These are phyloP conservation scores for Clitoria ternatea DNA, from an alignment of 306 rosid genomes.

Conservation along the genomic window DNA sequence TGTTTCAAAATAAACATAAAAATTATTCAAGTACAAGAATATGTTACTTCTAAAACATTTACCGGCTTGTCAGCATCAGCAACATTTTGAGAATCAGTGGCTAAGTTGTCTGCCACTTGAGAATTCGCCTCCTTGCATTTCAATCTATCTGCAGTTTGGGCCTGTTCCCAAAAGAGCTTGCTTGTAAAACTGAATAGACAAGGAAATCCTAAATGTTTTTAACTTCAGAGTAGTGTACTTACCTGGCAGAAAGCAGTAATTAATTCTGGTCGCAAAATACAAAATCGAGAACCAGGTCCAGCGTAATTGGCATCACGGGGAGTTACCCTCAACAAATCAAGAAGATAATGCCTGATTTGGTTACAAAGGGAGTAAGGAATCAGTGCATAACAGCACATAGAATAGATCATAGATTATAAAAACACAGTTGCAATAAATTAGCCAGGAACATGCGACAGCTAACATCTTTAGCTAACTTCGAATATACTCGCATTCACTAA, in stretches of 20 bases:
- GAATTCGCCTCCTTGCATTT: conserved; percentile 44
- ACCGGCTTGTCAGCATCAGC: conserved; percentile 40
- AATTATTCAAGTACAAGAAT: conserved; percentile 10
- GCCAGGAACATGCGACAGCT: background rate
- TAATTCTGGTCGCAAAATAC: conserved; percentile 85
- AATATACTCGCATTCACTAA: background rate
- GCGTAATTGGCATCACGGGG: conserved; percentile 94
- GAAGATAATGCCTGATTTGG: conserved; percentile 82
- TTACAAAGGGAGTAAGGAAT: background rate
- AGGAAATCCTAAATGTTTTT: background rate
- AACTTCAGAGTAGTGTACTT: background rate
- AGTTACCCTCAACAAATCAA: conserved; percentile 95
- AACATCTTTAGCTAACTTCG: background rate
- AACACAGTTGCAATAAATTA: background rate
- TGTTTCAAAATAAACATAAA: background rate
- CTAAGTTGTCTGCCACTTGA: conserved; percentile 39
- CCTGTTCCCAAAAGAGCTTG: conserved; percentile 42
- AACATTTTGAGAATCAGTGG: conserved; percentile 35
- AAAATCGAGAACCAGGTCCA: conserved; percentile 85
- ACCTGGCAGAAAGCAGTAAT: conserved; percentile 89
- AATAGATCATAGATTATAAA: background rate
- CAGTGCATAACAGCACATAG: conserved; percentile 8
- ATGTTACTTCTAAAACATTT: conserved; percentile 19
- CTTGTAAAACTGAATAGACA: conserved; percentile 12
- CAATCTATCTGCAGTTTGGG: conserved; percentile 52